Conservation (phyloP, 805 yeast genomes). For the Yamadazyma philogaea region DNA sequence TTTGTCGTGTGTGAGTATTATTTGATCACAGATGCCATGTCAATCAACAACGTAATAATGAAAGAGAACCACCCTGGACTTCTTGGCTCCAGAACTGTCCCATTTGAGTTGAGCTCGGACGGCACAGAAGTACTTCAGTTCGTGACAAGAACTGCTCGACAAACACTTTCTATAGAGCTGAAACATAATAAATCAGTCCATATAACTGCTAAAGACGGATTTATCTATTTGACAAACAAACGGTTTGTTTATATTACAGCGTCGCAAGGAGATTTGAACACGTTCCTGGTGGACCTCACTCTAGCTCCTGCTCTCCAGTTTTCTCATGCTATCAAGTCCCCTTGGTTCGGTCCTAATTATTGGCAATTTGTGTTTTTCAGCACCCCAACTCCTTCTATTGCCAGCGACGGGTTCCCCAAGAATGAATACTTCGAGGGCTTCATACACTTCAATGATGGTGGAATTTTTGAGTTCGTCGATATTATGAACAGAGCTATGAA, state of each 20-base stretch:
- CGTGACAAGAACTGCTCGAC: slow-evolving; percentile 21
- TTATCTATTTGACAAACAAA: slow-evolving; percentile 39
- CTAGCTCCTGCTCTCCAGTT: slow-evolving; percentile 28
- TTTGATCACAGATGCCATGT: slow-evolving; percentile 29
- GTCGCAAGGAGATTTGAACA: slow-evolving; percentile 40
- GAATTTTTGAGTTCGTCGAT: slow-evolving; percentile 41
- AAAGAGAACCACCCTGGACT: slow-evolving; percentile 12
- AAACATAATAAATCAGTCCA: slow-evolving; percentile 16
- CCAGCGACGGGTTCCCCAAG: slow-evolving; percentile 41
- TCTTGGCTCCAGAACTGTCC: slow-evolving; percentile 10
- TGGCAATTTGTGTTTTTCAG: slow-evolving; percentile 43
- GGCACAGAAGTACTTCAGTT: slow-evolving; percentile 18
- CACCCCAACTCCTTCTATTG: slow-evolving; percentile 27
- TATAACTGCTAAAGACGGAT: slow-evolving; percentile 38
- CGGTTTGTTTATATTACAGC: slow-evolving; percentile 39
- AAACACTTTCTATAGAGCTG: slow-evolving; percentile 25
- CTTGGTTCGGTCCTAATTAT: slow-evolving; percentile 55
- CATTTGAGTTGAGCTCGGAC: slow-evolving; percentile 20
- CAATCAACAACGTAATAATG: slow-evolving; percentile 25
- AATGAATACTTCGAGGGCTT: slow-evolving; percentile 36
- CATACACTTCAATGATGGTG: slow-evolving; percentile 47
- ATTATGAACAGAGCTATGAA: slow-evolving; percentile 30
- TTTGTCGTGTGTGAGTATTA: neutral
- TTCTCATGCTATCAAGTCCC: slow-evolving; percentile 41
- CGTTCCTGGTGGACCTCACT: slow-evolving; percentile 36